Percentiles rank a stretch among this genome's conserved stretches.
Evolutionary conservation across 129 eudicot genomes (phyloP).

Genomic region (Escallonia herrerae): DNA sequence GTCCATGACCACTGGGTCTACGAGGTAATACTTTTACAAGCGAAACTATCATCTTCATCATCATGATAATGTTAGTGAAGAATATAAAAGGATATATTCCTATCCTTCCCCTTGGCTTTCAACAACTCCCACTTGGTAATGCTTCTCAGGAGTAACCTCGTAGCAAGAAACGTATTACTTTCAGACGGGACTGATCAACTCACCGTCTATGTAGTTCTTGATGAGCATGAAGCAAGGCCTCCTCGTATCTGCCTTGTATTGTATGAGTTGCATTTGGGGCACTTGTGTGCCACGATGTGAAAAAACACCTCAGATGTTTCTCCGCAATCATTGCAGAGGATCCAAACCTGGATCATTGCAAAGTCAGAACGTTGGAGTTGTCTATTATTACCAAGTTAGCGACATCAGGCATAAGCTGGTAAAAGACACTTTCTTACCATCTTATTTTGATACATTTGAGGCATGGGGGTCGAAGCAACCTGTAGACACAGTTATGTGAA

Average conservation of each 20-base stretch:
- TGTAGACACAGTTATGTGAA: neutral
- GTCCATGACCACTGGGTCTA: no score
- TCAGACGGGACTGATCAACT: neutral
- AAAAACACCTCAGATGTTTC: constrained; percentile 51
- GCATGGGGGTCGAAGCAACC: constrained; percentile 56
- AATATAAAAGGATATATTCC: no score
- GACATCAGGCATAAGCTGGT: neutral
- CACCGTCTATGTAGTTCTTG: constrained; percentile 22
- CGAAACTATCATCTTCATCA: no score
- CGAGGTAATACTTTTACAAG: no score
- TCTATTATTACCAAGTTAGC: no score
- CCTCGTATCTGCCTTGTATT: constrained; percentile 55
- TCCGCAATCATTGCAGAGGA: constrained; percentile 69
- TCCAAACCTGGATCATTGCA: constrained; percentile 44
- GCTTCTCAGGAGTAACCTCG: no score
- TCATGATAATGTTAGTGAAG: no score
- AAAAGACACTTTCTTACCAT: constrained; percentile 29
- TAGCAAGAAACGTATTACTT: no score
- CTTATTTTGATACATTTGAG: constrained; percentile 41
- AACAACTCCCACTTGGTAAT: no score
- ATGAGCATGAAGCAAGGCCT: constrained; percentile 23
- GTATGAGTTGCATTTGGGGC: constrained; percentile 46
- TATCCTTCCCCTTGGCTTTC: no score
- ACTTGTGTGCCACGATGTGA: constrained; percentile 61
- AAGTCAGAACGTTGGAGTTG: neutral